A percentile compares a stretch with the other conserved stretches of the same genome.
phyloP scores from a whole-genome alignment of 257 asterid genomes.

The Lycium ferocissimum region DNA sequence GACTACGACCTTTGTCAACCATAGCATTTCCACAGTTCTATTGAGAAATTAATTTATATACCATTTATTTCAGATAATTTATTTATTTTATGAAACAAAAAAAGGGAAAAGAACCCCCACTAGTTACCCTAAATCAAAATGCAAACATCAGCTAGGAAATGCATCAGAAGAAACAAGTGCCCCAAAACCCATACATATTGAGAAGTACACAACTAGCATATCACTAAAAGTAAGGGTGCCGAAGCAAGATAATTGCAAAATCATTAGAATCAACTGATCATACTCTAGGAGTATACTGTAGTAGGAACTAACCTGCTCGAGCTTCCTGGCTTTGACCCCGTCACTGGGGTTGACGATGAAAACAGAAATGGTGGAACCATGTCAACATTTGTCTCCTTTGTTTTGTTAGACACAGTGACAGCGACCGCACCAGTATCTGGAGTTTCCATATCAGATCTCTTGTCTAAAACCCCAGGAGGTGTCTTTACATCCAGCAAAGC shows the following conservation, averaged over 20 bases:
- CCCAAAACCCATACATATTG: neutral
- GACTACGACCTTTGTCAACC: slow-evolving; percentile 14
- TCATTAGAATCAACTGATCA: neutral
- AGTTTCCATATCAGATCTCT: slow-evolving; percentile 39
- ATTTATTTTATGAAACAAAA: neutral
- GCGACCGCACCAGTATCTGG: slow-evolving; percentile 36
- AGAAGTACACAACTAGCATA: neutral
- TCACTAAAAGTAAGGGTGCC: neutral
- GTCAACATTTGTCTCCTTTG: slow-evolving; percentile 48
- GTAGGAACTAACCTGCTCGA: slow-evolving; percentile 39
- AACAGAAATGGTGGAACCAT: slow-evolving; percentile 42
- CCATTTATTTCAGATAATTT: neutral
- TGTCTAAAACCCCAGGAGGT: slow-evolving; percentile 35
- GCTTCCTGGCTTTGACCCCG: slow-evolving; percentile 33
- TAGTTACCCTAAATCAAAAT: slow-evolving; percentile 14
- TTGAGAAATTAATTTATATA: neutral
- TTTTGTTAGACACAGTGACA: slow-evolving; percentile 43
- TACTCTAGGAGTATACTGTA: neutral
- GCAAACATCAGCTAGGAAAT: neutral
- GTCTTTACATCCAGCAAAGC: slow-evolving; percentile 42
- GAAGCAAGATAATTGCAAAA: slow-evolving; percentile 16
- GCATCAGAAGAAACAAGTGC: neutral
- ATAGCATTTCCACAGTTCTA: slow-evolving; percentile 18
- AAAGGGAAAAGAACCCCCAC: neutral
- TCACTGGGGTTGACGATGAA: slow-evolving; percentile 42